Base-by-base conservation (phyloP, 495 filamentous ascomycete genomes). In the Viridothelium virens region DNA sequence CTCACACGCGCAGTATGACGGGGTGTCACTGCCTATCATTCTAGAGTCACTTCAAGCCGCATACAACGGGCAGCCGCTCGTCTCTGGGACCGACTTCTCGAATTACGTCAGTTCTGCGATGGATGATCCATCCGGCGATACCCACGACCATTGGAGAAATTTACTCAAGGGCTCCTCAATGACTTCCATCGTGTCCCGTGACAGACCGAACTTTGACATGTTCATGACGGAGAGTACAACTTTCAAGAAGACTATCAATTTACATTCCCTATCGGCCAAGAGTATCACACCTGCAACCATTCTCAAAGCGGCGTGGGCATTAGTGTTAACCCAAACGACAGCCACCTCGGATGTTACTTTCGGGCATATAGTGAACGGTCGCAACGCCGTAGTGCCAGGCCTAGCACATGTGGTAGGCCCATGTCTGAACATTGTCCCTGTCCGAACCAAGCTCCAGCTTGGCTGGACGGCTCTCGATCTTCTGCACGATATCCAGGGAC, bases 391-490 rank as follows among this genome's bases (percentile, higher is more conserved):
- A 36, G 69, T 88, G 3, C 78, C 79, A 4, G 80, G 83, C 1
- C 76, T 86, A 31, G 83, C 83, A 38, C 78, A 73, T 67, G 83
- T 82, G 18, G 76, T 84, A 56, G 84, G 84, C 0, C 83, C 83
- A 4, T 88, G 85, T 69, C 74, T 87, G 64, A 87, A 87, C 67
- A 77, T 86, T 16, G 73, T 87, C 1, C 85, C 85, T 0, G 81
- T 87, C 0, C 77, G 85, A 7, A 81, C 87, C 18, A 75, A 76
- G 11, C 80, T 86, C 65, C 68, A 74, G 14, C 76, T 79, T 4
- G 75, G 73, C 31, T 82, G 78, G 79, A 84, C 78, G 6, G 79
- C 73, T 2, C 73, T 83, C 1, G 78, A 84, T 31, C 77, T 87
- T 4, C 79, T 86, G 65, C 77, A 76, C 14, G 81, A 77, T 47